phyloP scores from a whole-genome alignment of 148 eudicot genomes.

The Camellia japonica region DNA sequence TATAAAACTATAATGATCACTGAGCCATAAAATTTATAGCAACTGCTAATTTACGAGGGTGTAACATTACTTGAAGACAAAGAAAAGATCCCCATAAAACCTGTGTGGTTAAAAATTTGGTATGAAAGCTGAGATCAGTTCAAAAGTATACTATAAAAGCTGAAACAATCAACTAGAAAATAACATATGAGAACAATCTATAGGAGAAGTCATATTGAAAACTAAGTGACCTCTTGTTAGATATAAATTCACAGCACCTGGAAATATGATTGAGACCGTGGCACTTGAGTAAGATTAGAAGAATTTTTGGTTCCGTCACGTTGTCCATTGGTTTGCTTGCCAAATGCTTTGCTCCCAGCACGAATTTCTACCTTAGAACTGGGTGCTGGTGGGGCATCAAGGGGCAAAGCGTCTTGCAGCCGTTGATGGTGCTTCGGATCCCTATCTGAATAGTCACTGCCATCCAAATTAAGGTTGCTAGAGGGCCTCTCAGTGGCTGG shows the following conservation, averaged over 20 bases:
- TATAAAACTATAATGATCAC: background rate
- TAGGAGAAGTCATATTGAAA: background rate
- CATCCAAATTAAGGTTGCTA: conserved; percentile 32
- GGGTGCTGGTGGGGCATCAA: conserved; percentile 34
- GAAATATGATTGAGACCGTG: conserved; percentile 38
- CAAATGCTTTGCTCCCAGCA: conserved; percentile 30
- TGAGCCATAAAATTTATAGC: background rate
- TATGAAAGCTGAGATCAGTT: background rate
- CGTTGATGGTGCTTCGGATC: conserved; percentile 52
- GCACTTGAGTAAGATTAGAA: conserved; percentile 31
- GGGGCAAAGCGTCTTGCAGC: conserved; percentile 60
- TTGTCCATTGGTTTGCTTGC: conserved; percentile 33
- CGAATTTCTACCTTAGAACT: conserved; percentile 40
- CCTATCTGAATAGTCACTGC: conserved; percentile 36
- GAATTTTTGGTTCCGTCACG: conserved; percentile 29
- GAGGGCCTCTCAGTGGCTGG: conserved; percentile 56
- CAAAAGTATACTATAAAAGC: background rate
- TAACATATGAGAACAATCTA: background rate
- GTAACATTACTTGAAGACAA: background rate
- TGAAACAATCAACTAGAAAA: background rate
- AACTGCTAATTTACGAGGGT: background rate
- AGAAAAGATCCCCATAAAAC: background rate
- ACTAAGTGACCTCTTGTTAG: background rate
- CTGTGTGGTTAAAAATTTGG: background rate
- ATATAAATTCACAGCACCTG: conserved; percentile 42